Evolutionary conservation across 805 yeast genomes (phyloP), one percentile per base, ranked within the genome.

Genomic region (Candida ascalaphidarum): DNA sequence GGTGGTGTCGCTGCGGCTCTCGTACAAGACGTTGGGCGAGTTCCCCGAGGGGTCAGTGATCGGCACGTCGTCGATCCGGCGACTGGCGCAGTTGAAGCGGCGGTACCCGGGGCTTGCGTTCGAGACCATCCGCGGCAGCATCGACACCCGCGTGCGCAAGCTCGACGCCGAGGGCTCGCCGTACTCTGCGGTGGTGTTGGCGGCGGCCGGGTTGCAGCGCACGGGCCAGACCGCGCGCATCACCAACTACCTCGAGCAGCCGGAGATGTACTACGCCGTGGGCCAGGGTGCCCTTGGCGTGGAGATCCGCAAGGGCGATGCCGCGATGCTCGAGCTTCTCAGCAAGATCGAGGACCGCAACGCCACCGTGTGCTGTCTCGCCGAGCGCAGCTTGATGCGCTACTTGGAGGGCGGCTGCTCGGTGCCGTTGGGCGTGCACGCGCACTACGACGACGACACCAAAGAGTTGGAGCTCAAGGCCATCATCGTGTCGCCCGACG

Each of bases 251-350:
- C 65, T 92, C 37, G 74, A 78, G 31, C 67, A 76, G 4, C 81
- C 83, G 19, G 82, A 79, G 31, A 83, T 89, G 95, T 81, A 77
- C 50, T 83, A 89, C 50, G 96, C 98, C 1, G 96, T 92, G 25
- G 98, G 98, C n/a, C 98, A 92, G 61, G 98, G 98, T 38, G 97
- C 97, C 1, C 58, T 92, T 25, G 98, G 97, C 12, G 62, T 92
- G 16, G 98, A 92, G 58, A 83, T 89, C 40, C 71, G 94, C 43
- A 68, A 68, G 33, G 71, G 68, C 34, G 95, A 92, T 52, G 46
- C 53, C 5, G 58, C 62, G 27, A 71, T 82, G 55, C 60, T 60
- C 41, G 54, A 66, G 31, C 64, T 88, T 12, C 70, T 94, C 41
- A 53, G 66, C 11, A 64, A 71, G 32, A 73, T 89, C 35, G 78